A percentile compares a stretch with the other conserved stretches of the same genome.
These are phyloP conservation scores for Erodium moschatum DNA, from an alignment of 441 rosid genomes.

Conservation along the genomic window DNA sequence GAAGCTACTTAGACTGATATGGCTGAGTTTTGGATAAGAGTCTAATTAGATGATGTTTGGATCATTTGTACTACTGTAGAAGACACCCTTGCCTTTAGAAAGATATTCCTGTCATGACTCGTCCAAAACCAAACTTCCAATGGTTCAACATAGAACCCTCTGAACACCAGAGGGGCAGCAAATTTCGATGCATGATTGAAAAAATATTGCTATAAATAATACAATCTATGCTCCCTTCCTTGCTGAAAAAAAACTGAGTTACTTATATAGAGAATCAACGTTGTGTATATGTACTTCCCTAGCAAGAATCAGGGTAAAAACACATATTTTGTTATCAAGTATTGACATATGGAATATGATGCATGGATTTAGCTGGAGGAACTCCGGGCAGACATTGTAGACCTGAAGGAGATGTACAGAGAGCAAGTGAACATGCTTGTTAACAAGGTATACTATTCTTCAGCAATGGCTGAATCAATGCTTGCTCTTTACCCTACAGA, in stretches of 20 bases:
- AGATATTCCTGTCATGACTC: background rate
- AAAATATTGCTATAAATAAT: background rate
- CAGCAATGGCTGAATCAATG: background rate
- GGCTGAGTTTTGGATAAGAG: background rate
- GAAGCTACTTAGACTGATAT: background rate
- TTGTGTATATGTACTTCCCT: background rate
- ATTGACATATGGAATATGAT: conserved; percentile 18
- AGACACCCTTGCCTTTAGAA: background rate
- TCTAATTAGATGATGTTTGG: background rate
- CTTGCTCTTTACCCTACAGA: too few relatives aligned
- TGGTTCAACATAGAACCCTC: background rate
- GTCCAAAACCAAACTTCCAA: background rate
- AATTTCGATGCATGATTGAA: background rate
- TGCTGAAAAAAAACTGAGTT: background rate
- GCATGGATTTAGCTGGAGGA: conserved; percentile 73
- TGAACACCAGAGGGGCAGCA: background rate
- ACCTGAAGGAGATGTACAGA: conserved; percentile 98
- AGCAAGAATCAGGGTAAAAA: background rate
- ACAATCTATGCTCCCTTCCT: background rate
- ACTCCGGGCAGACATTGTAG: conserved; percentile 84
- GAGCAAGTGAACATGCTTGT: conserved; percentile 98
- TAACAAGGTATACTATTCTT: conserved; percentile 55
- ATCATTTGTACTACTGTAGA: background rate
- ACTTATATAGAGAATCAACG: too few relatives aligned
- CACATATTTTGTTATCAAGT: background rate